phyloP scores from a whole-genome alignment of 805 yeast genomes.

The Kuraishia hungarica region DNA sequence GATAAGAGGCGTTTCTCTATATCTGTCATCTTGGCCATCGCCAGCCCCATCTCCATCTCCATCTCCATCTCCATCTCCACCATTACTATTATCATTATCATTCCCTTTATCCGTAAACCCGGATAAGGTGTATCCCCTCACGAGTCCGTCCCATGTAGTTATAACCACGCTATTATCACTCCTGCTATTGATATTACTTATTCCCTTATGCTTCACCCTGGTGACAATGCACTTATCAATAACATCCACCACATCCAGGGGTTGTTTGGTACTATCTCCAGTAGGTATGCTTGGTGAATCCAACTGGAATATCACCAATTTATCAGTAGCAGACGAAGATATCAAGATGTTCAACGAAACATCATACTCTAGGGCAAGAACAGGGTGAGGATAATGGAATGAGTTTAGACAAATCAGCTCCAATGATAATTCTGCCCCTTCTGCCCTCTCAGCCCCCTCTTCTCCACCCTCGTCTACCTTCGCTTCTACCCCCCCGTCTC shows the following conservation, averaged over 20 bases:
- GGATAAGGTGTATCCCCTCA: conserved; percentile 26
- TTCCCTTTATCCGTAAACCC: too few relatives aligned
- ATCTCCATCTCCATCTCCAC: too few relatives aligned
- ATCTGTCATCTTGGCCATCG: too few relatives aligned
- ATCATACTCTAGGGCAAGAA: conserved; percentile 33
- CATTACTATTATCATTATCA: too few relatives aligned
- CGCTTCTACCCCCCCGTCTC: too few relatives aligned
- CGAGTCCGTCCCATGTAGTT: conserved; percentile 46
- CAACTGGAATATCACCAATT: conserved; percentile 11
- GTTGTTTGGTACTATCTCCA: background rate
- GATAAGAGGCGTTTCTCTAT: too few relatives aligned
- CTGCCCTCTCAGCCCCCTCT: too few relatives aligned
- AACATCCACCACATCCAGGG: too few relatives aligned
- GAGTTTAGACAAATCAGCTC: conserved; percentile 9
- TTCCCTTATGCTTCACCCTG: conserved; percentile 25
- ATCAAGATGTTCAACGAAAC: conserved; percentile 17
- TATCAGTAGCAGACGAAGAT: conserved; percentile 42
- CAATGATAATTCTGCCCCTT: too few relatives aligned
- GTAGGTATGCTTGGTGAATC: too few relatives aligned
- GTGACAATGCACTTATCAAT: conserved; percentile 1
- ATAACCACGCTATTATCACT: conserved; percentile 18
- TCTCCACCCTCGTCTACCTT: too few relatives aligned
- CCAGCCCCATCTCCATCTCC: too few relatives aligned
- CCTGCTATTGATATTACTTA: conserved; percentile 17
- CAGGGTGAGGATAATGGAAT: conserved; percentile 46